These are phyloP conservation scores for Colletotrichum salicis DNA, from an alignment of 2,329 filamentous ascomycete genomes.

Conservation along the genomic window DNA sequence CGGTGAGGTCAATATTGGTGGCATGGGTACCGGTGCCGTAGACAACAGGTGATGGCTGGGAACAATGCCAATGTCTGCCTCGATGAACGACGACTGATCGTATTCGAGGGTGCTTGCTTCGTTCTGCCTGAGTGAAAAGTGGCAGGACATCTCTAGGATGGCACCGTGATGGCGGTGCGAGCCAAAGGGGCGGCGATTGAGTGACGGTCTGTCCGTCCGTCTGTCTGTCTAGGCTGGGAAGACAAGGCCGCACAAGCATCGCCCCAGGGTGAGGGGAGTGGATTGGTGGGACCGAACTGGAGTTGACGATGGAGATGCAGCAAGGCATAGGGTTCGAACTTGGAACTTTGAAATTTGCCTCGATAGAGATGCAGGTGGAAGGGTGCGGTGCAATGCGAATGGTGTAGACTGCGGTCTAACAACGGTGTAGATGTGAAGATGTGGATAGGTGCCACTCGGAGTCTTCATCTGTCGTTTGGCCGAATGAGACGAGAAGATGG, in stretches of 20 bases:
- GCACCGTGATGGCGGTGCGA: not conserved
- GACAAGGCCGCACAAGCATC: not conserved
- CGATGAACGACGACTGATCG: not conserved
- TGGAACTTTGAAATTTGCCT: not conserved
- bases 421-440: not conserved
- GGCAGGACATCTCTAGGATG: not conserved
- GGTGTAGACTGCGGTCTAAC: too few species aligned
- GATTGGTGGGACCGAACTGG: not conserved
- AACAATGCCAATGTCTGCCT: not conserved
- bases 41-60: constrained; percentile 6
- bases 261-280: not conserved
- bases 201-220: not conserved
- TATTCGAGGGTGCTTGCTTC: constrained; percentile 4
- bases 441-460: too few species aligned
- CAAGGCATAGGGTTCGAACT: not conserved
- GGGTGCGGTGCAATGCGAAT: too few species aligned
- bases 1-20: not conserved
- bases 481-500: too few species aligned
- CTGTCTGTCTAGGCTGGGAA: not conserved
- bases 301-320: not conserved
- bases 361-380: not conserved
- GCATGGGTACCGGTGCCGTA: not conserved
- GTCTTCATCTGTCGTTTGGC: too few species aligned
- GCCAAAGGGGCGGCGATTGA: not conserved
- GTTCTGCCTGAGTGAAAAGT: not conserved